Conservation (phyloP, 305 asterid species). For the Euphrasia arctica region DNA sequence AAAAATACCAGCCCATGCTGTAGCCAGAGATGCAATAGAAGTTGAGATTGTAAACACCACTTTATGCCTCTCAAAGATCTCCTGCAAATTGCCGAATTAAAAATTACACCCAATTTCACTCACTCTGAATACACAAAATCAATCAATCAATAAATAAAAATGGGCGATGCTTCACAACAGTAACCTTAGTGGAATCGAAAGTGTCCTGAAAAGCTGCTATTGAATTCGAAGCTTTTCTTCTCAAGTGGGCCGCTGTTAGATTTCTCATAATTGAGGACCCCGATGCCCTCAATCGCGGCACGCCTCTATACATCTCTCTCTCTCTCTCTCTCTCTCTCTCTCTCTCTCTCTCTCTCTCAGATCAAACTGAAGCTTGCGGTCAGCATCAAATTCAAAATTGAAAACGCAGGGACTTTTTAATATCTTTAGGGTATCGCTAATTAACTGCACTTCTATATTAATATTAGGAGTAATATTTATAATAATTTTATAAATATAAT, state of each 20-base stretch:
- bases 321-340: neutral
- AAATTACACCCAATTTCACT: neutral
- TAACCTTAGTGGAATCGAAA: slow-evolving; percentile 57
- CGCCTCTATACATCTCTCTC: slow-evolving; percentile 32
- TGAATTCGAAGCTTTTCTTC: slow-evolving; percentile 52
- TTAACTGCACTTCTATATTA: no score
- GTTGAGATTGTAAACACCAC: slow-evolving; percentile 81
- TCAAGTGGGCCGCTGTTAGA: slow-evolving; percentile 38
- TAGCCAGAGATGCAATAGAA: slow-evolving; percentile 79
- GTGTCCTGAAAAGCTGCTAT: slow-evolving; percentile 62
- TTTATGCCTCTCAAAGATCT: slow-evolving; percentile 79
- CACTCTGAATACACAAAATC: slow-evolving; percentile 1
- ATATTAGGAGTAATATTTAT: no score
- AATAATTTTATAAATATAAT: no score
- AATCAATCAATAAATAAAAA: neutral
- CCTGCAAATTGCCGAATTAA: slow-evolving; percentile 40
- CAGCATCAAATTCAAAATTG: no score
- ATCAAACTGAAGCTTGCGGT: no score
- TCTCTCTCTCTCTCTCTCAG: no score
- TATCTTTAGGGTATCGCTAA: no score
- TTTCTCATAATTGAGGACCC: slow-evolving; percentile 37
- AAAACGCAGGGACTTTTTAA: no score
- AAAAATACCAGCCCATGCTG: slow-evolving; percentile 74
- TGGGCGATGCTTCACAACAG: neutral
- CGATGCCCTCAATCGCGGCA: slow-evolving; percentile 59